Evolutionary conservation across 805 yeast species (phyloP).

Genomic region (Ogataea nakhonphanomensis): DNA sequence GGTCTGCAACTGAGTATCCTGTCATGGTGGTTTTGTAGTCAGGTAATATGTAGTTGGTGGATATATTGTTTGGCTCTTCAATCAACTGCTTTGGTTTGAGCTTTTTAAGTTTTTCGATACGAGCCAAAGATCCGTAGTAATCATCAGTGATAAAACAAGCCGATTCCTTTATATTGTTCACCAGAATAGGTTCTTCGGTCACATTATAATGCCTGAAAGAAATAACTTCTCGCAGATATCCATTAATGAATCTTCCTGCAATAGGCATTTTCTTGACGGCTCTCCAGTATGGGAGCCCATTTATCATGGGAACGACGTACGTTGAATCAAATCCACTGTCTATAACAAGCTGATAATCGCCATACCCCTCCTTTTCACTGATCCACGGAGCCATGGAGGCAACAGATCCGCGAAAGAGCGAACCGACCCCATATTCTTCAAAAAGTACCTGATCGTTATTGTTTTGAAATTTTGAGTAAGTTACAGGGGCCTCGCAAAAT

Average conservation of each 20-base stretch:
- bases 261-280: slow-evolving; percentile 78
- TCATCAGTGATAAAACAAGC: slow-evolving; percentile 66
- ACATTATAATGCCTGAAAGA: slow-evolving; percentile 92
- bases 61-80: slow-evolving; percentile 30
- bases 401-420: slow-evolving; percentile 63
- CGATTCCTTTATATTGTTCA: slow-evolving; percentile 81
- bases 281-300: slow-evolving; percentile 71
- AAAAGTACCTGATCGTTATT: slow-evolving; percentile 89
- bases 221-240: slow-evolving; percentile 75
- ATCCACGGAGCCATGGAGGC: slow-evolving; percentile 66
- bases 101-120: slow-evolving; percentile 26
- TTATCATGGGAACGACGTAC: slow-evolving; percentile 79
- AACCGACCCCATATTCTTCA: slow-evolving; percentile 84
- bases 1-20: slow-evolving; percentile 47
- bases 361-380: slow-evolving; percentile 22
- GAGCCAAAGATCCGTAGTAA: slow-evolving; percentile 36
- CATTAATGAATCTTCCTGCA: slow-evolving; percentile 84
- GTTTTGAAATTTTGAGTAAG: slow-evolving; percentile 74
- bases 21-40: slow-evolving; percentile 76
- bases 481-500: slow-evolving; percentile 77
- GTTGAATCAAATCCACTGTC: slow-evolving; percentile 90
- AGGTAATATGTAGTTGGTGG: slow-evolving; percentile 77
- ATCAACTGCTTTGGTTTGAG: slow-evolving; percentile 16
- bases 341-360: slow-evolving; percentile 71
- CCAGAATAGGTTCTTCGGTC: slow-evolving; percentile 81